Percentiles rank a stretch among this genome's conserved stretches.
These are phyloP conservation scores for Colletotrichum lindemuthianum DNA, from an alignment of 2,329 filamentous ascomycete genomes.

Conservation along the genomic window DNA sequence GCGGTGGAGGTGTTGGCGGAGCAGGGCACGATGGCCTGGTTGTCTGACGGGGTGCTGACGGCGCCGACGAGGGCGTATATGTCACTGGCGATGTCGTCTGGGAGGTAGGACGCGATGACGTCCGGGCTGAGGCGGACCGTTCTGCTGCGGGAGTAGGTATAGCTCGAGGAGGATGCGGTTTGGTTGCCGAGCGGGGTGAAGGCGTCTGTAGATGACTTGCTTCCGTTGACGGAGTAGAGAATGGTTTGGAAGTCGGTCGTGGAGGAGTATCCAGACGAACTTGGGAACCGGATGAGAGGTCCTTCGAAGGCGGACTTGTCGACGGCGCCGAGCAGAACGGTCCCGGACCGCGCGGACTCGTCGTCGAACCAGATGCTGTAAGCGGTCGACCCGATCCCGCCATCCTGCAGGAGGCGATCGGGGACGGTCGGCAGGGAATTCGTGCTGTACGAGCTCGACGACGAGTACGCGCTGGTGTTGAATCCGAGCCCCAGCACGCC, in stretches of 20 bases:
- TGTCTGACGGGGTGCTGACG: conserved; percentile 31
- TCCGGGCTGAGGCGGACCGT: conserved; percentile 13
- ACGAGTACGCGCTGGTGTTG: conserved; percentile 57
- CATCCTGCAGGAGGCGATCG: conserved; percentile 69
- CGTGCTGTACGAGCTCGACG: conserved; percentile 38
- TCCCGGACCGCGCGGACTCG: conserved; percentile 8
- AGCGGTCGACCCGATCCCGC: conserved; percentile 68
- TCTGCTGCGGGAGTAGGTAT: not conserved
- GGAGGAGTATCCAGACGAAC: not conserved
- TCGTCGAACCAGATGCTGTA: conserved; percentile 72
- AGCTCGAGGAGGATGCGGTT: not conserved
- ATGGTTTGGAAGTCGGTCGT: conserved; percentile 11
- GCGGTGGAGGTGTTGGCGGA: conserved; percentile 36
- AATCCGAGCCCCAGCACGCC: conserved; percentile 72
- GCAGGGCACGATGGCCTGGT: conserved; percentile 41
- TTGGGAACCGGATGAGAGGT: conserved; percentile 38
- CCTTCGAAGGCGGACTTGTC: conserved; percentile 34
- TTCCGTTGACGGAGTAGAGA: conserved; percentile 23
- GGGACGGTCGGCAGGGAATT: conserved; percentile 66
- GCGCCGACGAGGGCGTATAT: conserved; percentile 44
- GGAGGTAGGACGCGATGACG: conserved; percentile 35
- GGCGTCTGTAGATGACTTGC: not conserved
- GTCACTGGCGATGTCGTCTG: conserved; percentile 38
- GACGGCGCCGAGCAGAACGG: conserved; percentile 31
- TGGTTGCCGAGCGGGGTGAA: conserved; percentile 3